Evolutionary conservation across 2,329 filamentous ascomycete species (phyloP), one percentile per base, ranked within the genome.

Genomic region (Fusarium multiceps): DNA sequence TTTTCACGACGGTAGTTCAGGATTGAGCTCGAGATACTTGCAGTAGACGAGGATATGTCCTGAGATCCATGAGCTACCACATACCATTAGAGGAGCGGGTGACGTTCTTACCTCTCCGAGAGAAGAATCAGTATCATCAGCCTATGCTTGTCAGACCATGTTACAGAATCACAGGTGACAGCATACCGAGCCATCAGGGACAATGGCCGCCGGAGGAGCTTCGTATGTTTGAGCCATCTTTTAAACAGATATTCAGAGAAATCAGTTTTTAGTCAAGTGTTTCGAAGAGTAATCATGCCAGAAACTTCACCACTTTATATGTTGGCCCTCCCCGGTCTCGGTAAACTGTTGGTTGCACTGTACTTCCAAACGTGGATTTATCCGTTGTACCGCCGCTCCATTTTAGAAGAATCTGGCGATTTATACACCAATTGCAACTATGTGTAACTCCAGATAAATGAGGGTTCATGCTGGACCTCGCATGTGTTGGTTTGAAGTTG

Each of bases 1-100:
- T 63, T 63, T 21, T 63, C 60, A 2, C 60, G 58, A 11, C 60
- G 60, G 32, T 63, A 63, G 43, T 63, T 11, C 3, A 63, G 20
- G 8, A 63, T 63, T 3, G 60, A 63, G 18, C 58, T 63, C 1
- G 60, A 63, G 7, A 63, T 30, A 14, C 34, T 49, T 23, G 48
- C 37, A 1, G 58, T 63, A 13, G 60, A 56, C 6, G 48, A 63
- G 8, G 42, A 50, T 14, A 48, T 10, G 9, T 63, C 60, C 60
- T 63, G n/a, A 6, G 16, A 12, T 1, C 1, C 3, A 20, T 60
- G 10, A 48, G 34, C 3, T 4, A 2, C 2, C 3, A 11, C 2
- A 34, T 3, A 6, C 2, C 6, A 2, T 7, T 3, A 5, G 18
- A n/a, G 14, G 13, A 3, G 8, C 3, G 6, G 10, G 41, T 4